Evolutionary conservation across 768 basidiomycete genomes (phyloP).

Genomic region (Dioszegia crocea): DNA sequence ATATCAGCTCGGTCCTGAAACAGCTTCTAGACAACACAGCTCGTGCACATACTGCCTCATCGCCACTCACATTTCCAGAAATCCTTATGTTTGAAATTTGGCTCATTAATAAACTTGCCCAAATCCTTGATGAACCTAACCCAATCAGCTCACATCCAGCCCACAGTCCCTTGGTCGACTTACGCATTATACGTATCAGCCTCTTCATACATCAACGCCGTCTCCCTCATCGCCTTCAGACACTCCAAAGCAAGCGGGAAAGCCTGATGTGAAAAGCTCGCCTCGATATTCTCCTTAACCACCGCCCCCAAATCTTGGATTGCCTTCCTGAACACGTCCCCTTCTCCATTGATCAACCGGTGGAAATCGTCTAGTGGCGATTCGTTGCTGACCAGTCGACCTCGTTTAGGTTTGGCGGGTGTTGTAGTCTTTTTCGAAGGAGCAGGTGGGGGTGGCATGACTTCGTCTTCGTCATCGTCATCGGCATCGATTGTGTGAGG

Average conservation of each 20-base stretch:
- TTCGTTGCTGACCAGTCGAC: slow-evolving; percentile 70
- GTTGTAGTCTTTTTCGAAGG: background rate
- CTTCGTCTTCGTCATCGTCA: slow-evolving; percentile 51
- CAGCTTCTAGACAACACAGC: background rate
- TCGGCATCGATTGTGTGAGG: slow-evolving; percentile 39
- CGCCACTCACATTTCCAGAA: slow-evolving; percentile 48
- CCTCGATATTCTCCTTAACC: slow-evolving; percentile 64
- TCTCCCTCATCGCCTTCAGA: slow-evolving; percentile 63
- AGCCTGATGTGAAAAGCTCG: slow-evolving; percentile 68
- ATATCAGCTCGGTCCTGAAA: background rate
- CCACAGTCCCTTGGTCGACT: no score
- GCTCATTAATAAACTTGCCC: slow-evolving; percentile 27
- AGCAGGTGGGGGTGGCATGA: slow-evolving; percentile 1
- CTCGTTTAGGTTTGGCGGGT: slow-evolving; percentile 52
- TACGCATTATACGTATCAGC: slow-evolving; percentile 46
- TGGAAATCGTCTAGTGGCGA: slow-evolving; percentile 73
- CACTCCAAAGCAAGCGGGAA: slow-evolving; percentile 69
- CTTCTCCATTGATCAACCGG: slow-evolving; percentile 60
- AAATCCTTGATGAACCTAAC: slow-evolving; percentile 32
- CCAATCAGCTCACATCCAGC: background rate
- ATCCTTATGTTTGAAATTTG: slow-evolving; percentile 42
- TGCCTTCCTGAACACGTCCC: slow-evolving; percentile 78
- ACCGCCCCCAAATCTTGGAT: slow-evolving; percentile 65
- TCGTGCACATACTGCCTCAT: no score
- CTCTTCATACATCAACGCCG: slow-evolving; percentile 56